phyloP scores from a whole-genome alignment of 257 asterid genomes.

The Scutellaria minor region DNA sequence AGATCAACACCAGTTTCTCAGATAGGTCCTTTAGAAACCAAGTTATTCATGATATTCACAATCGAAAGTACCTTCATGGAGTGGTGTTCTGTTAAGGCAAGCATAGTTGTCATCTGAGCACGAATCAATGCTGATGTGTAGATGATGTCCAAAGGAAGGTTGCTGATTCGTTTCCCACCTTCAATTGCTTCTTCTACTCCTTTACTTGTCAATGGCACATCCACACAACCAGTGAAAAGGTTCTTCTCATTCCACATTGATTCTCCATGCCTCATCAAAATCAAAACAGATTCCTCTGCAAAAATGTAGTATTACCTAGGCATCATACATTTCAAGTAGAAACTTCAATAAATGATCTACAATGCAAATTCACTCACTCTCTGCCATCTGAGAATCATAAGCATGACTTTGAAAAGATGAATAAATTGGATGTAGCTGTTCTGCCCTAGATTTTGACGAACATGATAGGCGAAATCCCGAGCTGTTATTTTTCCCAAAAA shows the following conservation, averaged over 20 bases:
- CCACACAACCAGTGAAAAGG: slow-evolving; percentile 93
- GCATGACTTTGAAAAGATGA: slow-evolving; percentile 33
- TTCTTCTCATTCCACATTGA: slow-evolving; percentile 99
- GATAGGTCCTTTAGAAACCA: not conserved
- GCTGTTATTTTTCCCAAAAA: slow-evolving; percentile 31
- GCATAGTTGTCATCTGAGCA: slow-evolving; percentile 97
- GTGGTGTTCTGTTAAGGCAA: slow-evolving; percentile 81
- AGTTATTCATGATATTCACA: not conserved
- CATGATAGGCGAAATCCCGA: slow-evolving; percentile 25
- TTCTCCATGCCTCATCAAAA: slow-evolving; percentile 86
- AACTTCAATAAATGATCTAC: slow-evolving; percentile 19
- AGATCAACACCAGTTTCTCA: too few species aligned
- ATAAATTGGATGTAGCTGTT: slow-evolving; percentile 34
- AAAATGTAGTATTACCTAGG: slow-evolving; percentile 7
- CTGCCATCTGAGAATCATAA: slow-evolving; percentile 34
- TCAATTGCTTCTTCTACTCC: slow-evolving; percentile 92
- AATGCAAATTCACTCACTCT: slow-evolving; percentile 50
- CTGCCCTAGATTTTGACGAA: slow-evolving; percentile 26
- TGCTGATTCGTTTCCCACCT: slow-evolving; percentile 84
- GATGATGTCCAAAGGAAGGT: slow-evolving; percentile 78
- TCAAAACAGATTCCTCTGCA: slow-evolving; percentile 73
- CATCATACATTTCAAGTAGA: slow-evolving; percentile 4
- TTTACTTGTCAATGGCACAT: slow-evolving; percentile 81
- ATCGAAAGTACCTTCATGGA: slow-evolving; percentile 67
- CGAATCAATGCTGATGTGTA: slow-evolving; percentile 84